phyloP scores from a whole-genome alignment of 148 eudicot genomes.

The Rhododendron ferrugineum region DNA sequence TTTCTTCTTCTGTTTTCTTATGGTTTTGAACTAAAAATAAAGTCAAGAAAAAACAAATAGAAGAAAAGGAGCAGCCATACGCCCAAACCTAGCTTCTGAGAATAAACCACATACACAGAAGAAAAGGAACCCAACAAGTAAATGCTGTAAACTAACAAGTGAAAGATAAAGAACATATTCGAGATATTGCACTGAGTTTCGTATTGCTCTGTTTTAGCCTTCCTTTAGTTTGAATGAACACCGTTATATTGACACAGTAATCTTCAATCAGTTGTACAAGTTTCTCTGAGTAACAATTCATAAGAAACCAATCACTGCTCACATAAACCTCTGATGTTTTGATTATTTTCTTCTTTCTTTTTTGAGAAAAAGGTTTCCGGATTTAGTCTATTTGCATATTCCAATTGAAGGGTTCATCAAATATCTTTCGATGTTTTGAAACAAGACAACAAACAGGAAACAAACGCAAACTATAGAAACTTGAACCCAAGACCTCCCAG shows the following conservation, averaged over 20 bases:
- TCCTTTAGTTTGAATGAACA: neutral
- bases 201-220: neutral
- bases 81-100: neutral
- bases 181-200: neutral
- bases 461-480: neutral
- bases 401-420: neutral
- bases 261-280: neutral
- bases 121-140: neutral
- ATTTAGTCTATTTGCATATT: neutral
- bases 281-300: neutral
- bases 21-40: neutral
- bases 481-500: neutral
- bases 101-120: neutral
- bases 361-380: neutral
- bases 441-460: neutral
- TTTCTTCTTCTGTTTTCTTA: neutral
- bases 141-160: neutral
- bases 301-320: neutral
- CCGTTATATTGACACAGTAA: neutral
- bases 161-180: neutral
- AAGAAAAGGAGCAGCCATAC: neutral
- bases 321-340: neutral
- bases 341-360: neutral
- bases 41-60: neutral
- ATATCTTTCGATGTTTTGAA: neutral